These are phyloP conservation scores for Bruguiera parviflora DNA, from an alignment of 345 rosid species.

Conservation along the genomic window DNA sequence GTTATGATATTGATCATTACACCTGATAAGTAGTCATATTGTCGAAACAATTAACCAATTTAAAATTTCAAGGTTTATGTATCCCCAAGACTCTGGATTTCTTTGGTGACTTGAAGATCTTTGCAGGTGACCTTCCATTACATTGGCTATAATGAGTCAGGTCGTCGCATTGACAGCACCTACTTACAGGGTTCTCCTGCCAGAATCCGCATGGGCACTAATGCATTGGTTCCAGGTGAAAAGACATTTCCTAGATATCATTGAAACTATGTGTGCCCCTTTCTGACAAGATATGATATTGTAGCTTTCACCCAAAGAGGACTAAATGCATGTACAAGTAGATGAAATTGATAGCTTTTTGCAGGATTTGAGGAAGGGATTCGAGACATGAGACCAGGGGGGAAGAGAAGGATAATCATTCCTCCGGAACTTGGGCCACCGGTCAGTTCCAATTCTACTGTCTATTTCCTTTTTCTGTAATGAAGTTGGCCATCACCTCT, in stretches of 20 bases:
- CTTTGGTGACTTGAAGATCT: conserved; percentile 8
- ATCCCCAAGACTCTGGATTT: not conserved
- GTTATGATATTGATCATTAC: not conserved
- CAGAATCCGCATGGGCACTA: conserved; percentile 80
- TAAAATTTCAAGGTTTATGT: not conserved
- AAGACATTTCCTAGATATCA: not conserved
- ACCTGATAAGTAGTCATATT: not conserved
- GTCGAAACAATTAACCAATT: not conserved
- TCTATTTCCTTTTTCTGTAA: not conserved
- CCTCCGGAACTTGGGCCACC: conserved; percentile 99
- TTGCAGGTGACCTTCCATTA: conserved; percentile 82
- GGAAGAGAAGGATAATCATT: conserved; percentile 84
- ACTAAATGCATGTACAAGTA: not conserved
- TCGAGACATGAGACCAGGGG: conserved; percentile 88
- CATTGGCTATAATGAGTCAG: conserved; percentile 86
- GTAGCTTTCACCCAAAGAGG: not conserved
- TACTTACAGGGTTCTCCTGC: conserved; percentile 87
- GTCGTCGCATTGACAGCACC: conserved; percentile 88
- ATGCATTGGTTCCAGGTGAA: conserved; percentile 86
- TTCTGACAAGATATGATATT: not conserved
- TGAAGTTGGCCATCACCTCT: not conserved
- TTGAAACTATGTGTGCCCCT: too few species aligned
- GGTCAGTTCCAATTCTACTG: conserved; percentile 40
- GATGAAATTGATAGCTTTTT: conserved; percentile 8
- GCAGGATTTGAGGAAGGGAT: conserved; percentile 95